A percentile compares a stretch with the other conserved stretches of the same genome.
Evolutionary conservation across 495 filamentous ascomycete species (phyloP).

Genomic region (Staphylotrichum longicolle): DNA sequence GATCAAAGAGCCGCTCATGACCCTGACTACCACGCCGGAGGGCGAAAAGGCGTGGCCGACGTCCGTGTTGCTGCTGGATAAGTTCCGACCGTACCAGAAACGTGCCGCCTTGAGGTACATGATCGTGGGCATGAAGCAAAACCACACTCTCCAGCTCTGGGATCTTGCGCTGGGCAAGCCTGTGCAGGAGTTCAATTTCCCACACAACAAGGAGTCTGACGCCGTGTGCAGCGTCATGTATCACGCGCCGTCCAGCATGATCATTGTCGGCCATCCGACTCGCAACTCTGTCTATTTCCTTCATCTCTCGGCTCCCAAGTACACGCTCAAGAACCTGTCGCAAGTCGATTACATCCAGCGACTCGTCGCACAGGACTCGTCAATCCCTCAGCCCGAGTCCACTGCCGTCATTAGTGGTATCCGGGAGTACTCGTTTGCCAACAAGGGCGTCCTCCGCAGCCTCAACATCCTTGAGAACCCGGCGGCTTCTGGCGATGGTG

Average conservation of each 20-base stretch:
- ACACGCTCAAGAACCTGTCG: conserved; percentile 73
- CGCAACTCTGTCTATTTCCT: conserved; percentile 97
- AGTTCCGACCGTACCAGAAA: conserved; percentile 83
- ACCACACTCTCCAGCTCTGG: conserved; percentile 98
- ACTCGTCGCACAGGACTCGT: conserved; percentile 67
- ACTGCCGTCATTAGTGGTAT: conserved; percentile 96
- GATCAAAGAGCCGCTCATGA: conserved; percentile 72
- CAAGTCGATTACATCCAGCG: conserved; percentile 83
- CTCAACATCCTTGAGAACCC: conserved; percentile 75
- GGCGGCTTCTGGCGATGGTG: conserved; percentile 49
- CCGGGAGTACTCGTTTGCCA: conserved; percentile 86
- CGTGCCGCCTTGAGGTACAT: conserved; percentile 86
- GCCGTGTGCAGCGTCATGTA: conserved; percentile 95
- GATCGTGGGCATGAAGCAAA: conserved; percentile 97
- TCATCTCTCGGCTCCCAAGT: conserved; percentile 87
- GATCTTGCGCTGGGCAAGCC: conserved; percentile 92
- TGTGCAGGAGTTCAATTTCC: conserved; percentile 94
- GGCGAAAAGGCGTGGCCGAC: conserved; percentile 92
- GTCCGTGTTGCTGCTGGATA: conserved; percentile 92
- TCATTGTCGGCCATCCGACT: conserved; percentile 92
- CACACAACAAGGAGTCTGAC: conserved; percentile 94
- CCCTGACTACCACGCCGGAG: conserved; percentile 71
- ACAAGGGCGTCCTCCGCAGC: conserved; percentile 85
- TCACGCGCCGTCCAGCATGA: conserved; percentile 82
- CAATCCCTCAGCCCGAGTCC: conserved; percentile 77